Base-by-base conservation (phyloP, 495 filamentous ascomycete genomes). In the Polyplosphaeria fusca region DNA sequence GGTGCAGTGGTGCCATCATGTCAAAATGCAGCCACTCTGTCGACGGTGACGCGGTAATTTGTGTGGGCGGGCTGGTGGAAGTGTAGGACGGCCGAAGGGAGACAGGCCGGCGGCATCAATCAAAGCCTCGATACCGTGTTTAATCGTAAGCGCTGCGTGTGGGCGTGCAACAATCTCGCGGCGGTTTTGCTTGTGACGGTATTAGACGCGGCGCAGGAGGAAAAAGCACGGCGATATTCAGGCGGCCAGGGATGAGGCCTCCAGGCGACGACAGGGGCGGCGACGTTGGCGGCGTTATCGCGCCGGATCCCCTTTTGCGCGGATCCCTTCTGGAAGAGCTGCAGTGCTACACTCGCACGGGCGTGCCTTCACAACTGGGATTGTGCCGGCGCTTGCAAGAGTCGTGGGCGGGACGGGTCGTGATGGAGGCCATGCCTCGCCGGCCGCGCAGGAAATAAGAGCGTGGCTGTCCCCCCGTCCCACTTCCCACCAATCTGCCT, bases 401-500 rank as follows among this genome's bases (percentile, higher is more conserved):
- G 19, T 43, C 13, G 38, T 19, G 49, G 50, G 44, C 57, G 57
- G 57, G 41, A 60, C 57, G 57, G 55, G 18, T 41, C 30, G 55
- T 14, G 11, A 28, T 11, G 7, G 23, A n/a, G 43, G 46, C 25
- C 32, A 18, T 35, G 55, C 20, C 22, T 18, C 22, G 47, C 27
- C 47, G 28, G 43, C 35, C 49, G 30, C 50, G 23, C 54, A 30
- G 30, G 30, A 44, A 35, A 61, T 65, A 65, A 65, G 56, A 65
- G 41, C 57, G 52, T 61, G 62, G 57, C 62, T 32, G 45, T 53
- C 57, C 62, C 62, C n/a, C 57, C 25, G 37, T 42, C 2, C 40
- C 24, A 27, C 58, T 26, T 61, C 44, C 61, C 55, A 51, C 56
- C 56, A 61, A 61, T 65, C 62, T 65, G 43, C 53, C 62, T 53